These are phyloP conservation scores for Apiotrichum montevideense DNA, from an alignment of 1,284 basidiomycete genomes.

Conservation along the genomic window DNA sequence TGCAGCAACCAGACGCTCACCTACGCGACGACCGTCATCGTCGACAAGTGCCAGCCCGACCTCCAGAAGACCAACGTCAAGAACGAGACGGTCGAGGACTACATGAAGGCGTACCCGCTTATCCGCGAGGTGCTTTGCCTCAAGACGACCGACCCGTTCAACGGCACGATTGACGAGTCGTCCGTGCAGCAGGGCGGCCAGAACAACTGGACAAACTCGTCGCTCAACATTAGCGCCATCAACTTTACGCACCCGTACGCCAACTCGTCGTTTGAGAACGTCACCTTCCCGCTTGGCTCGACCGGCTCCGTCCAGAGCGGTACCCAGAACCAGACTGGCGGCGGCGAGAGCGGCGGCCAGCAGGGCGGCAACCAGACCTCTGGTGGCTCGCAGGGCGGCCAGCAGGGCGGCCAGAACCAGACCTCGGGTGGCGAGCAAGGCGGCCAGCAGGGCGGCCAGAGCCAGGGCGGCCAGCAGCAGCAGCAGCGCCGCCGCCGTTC, in stretches of 20 bases:
- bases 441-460: background rate
- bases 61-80: slow-evolving; percentile 24
- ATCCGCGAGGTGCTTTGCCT: slow-evolving; percentile 43
- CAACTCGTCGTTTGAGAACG: background rate
- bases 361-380: too few species aligned
- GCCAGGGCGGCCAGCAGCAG: background rate
- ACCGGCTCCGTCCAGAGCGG: background rate
- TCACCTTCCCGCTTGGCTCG: background rate
- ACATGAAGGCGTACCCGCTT: slow-evolving; percentile 32
- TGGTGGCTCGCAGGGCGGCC: background rate
- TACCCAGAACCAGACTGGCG: too few species aligned
- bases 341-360: too few species aligned
- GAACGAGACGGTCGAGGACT: slow-evolving; percentile 24
- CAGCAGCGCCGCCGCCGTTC: too few species aligned
- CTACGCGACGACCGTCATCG: slow-evolving; percentile 25
- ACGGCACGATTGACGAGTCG: slow-evolving; percentile 3
- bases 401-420: background rate
- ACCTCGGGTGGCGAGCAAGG: too few species aligned
- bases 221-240: background rate
- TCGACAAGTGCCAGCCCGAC: slow-evolving; percentile 31
- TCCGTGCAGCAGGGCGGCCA: background rate
- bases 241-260: background rate
- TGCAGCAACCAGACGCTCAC: slow-evolving; percentile 37
- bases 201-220: background rate
- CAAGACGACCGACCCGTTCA: slow-evolving; percentile 24